Conservation (phyloP, 768 basidiomycete genomes). For the Kwoniella botswanensis region DNA sequence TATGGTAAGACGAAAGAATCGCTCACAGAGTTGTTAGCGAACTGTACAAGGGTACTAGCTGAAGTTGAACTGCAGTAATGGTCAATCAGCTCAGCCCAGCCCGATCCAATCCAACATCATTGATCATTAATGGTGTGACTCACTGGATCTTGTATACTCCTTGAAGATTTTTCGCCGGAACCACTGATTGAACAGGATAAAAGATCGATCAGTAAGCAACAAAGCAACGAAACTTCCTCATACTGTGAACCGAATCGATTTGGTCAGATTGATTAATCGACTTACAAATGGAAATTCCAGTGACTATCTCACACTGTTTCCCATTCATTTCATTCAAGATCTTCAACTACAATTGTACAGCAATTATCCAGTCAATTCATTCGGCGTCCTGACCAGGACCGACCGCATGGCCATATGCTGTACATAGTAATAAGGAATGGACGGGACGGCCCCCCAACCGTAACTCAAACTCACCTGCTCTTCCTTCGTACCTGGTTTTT, state of each 20-base stretch:
- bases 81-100: background rate
- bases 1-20: background rate
- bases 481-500: constrained; percentile 79
- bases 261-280: background rate
- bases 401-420: no score
- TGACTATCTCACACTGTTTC: constrained; percentile 85
- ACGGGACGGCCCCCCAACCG: no score
- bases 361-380: no score
- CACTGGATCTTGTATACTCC: constrained; percentile 56
- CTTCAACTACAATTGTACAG: no score
- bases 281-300: constrained; percentile 80
- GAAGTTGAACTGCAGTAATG: constrained; percentile 49
- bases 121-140: constrained; percentile 2
- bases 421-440: no score
- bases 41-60: constrained; percentile 49
- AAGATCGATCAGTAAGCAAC: no score
- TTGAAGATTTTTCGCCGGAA: background rate
- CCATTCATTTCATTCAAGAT: constrained; percentile 59
- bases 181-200: background rate
- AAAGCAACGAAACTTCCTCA: no score
- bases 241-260: no score
- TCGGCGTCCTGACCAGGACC: constrained; percentile 58
- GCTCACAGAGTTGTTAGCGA: constrained; percentile 54
- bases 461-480: constrained; percentile 61
- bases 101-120: background rate